Percentiles rank a stretch among this genome's conserved stretches.
These are phyloP conservation scores for Phytopythium aichiense DNA, from an alignment of 352 stramenopile genomes.

Conservation along the genomic window DNA sequence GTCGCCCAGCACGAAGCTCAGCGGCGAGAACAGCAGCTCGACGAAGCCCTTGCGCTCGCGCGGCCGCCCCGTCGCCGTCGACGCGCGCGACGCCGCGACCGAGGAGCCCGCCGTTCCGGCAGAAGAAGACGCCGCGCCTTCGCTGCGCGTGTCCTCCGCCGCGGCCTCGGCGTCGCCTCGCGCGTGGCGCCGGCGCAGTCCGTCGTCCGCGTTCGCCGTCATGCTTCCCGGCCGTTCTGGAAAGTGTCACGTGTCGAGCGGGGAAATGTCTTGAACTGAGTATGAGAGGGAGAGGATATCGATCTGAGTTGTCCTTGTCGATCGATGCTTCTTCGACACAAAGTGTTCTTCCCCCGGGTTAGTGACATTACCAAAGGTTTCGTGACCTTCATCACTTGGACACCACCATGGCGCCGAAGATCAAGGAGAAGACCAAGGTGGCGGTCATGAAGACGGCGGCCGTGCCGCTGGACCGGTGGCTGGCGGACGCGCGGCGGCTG, in stretches of 20 bases:
- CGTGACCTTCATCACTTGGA: background rate
- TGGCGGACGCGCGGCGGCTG: slow-evolving; percentile 36
- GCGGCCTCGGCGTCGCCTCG: slow-evolving; percentile 9
- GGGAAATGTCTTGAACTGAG: background rate
- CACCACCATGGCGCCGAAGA: background rate
- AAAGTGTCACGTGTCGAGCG: slow-evolving; percentile 9
- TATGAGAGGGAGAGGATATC: background rate
- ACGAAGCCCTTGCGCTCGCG: slow-evolving; percentile 72
- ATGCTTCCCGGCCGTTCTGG: slow-evolving; percentile 6
- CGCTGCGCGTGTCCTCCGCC: background rate
- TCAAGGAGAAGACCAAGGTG: background rate
- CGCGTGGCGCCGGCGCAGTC: slow-evolving; percentile 32
- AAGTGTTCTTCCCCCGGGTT: too few relatives aligned
- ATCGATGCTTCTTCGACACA: too few relatives aligned
- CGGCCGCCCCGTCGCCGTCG: slow-evolving; percentile 6
- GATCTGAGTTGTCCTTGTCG: background rate
- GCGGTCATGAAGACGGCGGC: slow-evolving; percentile 5
- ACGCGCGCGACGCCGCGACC: slow-evolving; percentile 3
- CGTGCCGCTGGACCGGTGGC: slow-evolving; percentile 52
- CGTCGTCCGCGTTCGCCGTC: slow-evolving; percentile 17
- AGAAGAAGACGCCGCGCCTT: slow-evolving; percentile 1
- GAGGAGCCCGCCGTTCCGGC: slow-evolving; percentile 1
- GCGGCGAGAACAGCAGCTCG: slow-evolving; percentile 67
- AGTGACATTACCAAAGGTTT: background rate
- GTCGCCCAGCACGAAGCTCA: slow-evolving; percentile 73